Base-by-base conservation (phyloP, 169 alveolate species). In the Neospora caninum region DNA sequence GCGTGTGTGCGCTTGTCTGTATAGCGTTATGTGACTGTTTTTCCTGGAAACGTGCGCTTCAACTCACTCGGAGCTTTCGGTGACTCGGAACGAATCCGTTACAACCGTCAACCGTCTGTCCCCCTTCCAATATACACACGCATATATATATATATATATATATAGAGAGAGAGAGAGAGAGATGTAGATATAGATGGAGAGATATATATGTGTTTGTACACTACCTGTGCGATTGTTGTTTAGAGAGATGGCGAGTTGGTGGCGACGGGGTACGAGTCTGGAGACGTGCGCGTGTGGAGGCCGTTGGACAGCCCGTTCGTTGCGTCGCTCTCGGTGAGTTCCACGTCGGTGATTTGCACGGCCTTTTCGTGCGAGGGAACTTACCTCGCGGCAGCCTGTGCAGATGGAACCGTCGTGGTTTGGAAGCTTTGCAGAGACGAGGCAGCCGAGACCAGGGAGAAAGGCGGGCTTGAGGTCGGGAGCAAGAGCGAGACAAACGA, bases 221-320 rank as follows among this genome's bases (percentile, higher is more conserved):
- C 13, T 69, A 9, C 82, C 82, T 9, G 18, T 69, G 82, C n/a
- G 73, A 29, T 27, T 64, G 4, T 10, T 80, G 13, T 43, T 13
- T 36, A 82, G 89, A 82, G 64, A 7, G 93, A 89, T 87, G 93
- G 93, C 54, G 54, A n/a, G 70, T 67, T 89, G 70, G 67, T 89
- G 54, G 93, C 93, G n/a, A 89, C 93, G 69, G 93, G 93, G 43
- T 89, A 89, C 49, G 93, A 89, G 88, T 89, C 93, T 1, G 93
- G 93, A 20, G 58, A 67, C 36, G 88, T 89, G 27, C 31, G 88
- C 27, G 78, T 89, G 13, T 89, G 93, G 93, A 4, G n/a, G 22
- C 86, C 86, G 39, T 29, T 16, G 39, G 86, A 78, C 27, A 20
- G 43, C 4, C 2, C 54, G 38, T 80, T n/a, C n/a, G 87, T 45